These are phyloP conservation scores for Cucumis hystrix DNA, from an alignment of 306 rosid genomes.

Conservation along the genomic window DNA sequence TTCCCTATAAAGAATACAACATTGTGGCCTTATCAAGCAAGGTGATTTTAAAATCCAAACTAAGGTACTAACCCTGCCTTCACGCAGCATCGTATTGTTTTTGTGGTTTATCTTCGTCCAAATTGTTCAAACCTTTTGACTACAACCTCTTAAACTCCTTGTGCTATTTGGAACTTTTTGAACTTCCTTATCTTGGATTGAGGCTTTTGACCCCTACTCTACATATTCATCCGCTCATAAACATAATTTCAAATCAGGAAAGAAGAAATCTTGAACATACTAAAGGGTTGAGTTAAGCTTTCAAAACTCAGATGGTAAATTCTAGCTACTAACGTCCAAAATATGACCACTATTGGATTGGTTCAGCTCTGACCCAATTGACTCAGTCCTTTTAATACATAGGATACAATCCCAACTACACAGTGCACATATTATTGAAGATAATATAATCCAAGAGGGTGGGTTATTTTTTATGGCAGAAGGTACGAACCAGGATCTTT, in stretches of 20 bases:
- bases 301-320: not conserved
- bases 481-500: constrained; percentile 68
- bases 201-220: not conserved
- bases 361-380: not conserved
- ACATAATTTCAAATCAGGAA: not conserved
- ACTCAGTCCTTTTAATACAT: not conserved
- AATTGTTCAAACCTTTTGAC: not conserved
- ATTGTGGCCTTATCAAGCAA: not conserved
- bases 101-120: not conserved
- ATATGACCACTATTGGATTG: not conserved
- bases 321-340: not conserved
- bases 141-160: not conserved
- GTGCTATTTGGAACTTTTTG: not conserved
- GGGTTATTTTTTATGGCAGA: not conserved
- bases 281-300: not conserved
- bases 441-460: not conserved
- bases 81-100: not conserved
- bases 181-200: not conserved
- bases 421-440: not conserved
- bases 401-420: not conserved
- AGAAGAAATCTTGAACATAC: not conserved
- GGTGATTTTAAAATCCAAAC: not conserved
- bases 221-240: not conserved
- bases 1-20: not conserved
- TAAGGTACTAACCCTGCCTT: not conserved